phyloP scores from a whole-genome alignment of 768 basidiomycete genomes.

The Boletales sp. region DNA sequence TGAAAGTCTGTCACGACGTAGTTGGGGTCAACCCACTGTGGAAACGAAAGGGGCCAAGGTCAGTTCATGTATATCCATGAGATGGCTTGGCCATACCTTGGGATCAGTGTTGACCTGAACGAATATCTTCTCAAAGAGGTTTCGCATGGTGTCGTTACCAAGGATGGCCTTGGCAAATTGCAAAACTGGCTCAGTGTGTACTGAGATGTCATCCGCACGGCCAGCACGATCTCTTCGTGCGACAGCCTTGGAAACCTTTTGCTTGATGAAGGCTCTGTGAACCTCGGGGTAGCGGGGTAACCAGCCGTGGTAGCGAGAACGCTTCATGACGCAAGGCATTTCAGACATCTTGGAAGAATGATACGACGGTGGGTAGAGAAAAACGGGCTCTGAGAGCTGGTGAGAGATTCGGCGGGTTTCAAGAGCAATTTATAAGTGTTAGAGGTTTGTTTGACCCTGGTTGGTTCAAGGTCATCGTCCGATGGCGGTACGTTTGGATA shows the following conservation, averaged over 20 bases:
- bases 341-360: background rate
- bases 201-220: background rate
- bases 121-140: background rate
- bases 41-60: background rate
- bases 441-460: background rate
- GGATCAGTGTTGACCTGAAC: slow-evolving; percentile 4
- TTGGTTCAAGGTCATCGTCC: background rate
- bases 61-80: background rate
- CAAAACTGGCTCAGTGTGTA: background rate
- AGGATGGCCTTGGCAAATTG: background rate
- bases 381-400: background rate
- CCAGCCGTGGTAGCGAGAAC: slow-evolving; percentile 4
- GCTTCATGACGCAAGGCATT: background rate
- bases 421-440: background rate
- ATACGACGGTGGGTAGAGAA: background rate
- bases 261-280: background rate
- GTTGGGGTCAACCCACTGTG: slow-evolving; percentile 2
- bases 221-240: background rate
- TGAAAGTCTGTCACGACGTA: slow-evolving; percentile 1
- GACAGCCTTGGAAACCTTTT: background rate
- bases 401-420: background rate
- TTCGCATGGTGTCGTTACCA: background rate
- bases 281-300: background rate
- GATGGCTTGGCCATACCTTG: background rate
- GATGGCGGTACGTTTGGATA: background rate